These are phyloP conservation scores for Plantago lanceolata DNA, from an alignment of 305 asterid genomes.

Conservation along the genomic window DNA sequence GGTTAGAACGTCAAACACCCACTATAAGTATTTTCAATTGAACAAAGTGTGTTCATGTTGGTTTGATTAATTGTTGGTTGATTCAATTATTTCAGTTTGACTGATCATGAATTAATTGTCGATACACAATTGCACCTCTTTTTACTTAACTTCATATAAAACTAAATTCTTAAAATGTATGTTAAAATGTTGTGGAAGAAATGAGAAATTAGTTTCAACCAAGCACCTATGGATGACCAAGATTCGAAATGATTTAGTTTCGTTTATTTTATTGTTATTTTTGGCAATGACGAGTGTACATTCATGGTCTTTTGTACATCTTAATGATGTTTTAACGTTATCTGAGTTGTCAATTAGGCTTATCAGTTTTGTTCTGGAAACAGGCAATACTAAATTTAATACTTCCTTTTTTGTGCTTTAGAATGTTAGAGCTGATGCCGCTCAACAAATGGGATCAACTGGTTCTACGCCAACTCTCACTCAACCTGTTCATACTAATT, in stretches of 20 bases:
- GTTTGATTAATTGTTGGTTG: no score
- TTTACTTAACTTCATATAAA: background rate
- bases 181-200: no score
- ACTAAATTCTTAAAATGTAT: no score
- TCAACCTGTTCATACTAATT: slow-evolving; percentile 44
- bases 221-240: no score
- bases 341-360: slow-evolving; percentile 1
- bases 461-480: slow-evolving; percentile 43
- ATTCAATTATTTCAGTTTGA: no score
- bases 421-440: slow-evolving; percentile 46
- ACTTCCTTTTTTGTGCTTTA: slow-evolving; percentile 31
- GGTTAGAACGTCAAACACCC: no score
- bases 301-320: background rate
- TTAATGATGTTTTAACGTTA: background rate
- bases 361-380: background rate
- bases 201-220: no score
- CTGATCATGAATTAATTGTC: no score
- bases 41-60: no score
- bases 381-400: slow-evolving; percentile 14
- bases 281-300: background rate
- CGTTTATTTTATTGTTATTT: background rate
- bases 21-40: no score
- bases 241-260: background rate
- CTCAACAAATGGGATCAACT: slow-evolving; percentile 40
- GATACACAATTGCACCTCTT: no score